A percentile compares a stretch with the other conserved stretches of the same genome.
Conservation (phyloP, 1,284 basidiomycete species). For the Ganoderma resinaceum region DNA sequence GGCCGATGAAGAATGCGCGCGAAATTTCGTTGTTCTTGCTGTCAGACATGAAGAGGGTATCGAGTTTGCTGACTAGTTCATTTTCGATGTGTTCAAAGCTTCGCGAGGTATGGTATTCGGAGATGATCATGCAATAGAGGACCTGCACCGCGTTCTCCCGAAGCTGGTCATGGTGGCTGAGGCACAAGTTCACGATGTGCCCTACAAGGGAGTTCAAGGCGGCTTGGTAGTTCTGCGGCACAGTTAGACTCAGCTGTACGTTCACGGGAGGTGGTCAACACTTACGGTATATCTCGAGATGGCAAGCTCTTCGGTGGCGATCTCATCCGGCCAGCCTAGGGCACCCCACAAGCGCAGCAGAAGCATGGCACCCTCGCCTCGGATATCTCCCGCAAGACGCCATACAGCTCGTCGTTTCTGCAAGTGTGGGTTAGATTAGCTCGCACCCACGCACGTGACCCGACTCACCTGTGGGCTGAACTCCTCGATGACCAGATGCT, state of each 20-base stretch:
- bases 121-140: conserved; percentile 95
- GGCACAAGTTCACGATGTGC: conserved; percentile 89
- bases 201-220: conserved; percentile 89
- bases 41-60: conserved; percentile 92
- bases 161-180: conserved; percentile 94
- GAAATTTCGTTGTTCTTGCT: conserved; percentile 91
- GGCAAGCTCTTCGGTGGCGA: conserved; percentile 47
- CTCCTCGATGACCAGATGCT: conserved; percentile 93
- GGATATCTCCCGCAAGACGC: conserved; percentile 94
- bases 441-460: conserved; percentile 1
- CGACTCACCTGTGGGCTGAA: conserved; percentile 83
- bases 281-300: conserved; percentile 69
- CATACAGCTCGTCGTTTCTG: conserved; percentile 95
- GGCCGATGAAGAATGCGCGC: conserved; percentile 93
- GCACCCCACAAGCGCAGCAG: conserved; percentile 88
- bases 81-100: conserved; percentile 91
- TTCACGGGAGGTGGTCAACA: conserved; percentile 13
- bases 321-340: conserved; percentile 78
- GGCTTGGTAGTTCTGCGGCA: conserved; percentile 78
- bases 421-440: neutral
- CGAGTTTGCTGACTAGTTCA: conserved; percentile 94
- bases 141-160: conserved; percentile 93
- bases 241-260: neutral
- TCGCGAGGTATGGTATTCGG: conserved; percentile 84
- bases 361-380: conserved; percentile 91